Evolutionary conservation across 2,329 filamentous ascomycete genomes (phyloP), one percentile per base, ranked within the genome.

Genomic region (Purpureocillium lavendulum): DNA sequence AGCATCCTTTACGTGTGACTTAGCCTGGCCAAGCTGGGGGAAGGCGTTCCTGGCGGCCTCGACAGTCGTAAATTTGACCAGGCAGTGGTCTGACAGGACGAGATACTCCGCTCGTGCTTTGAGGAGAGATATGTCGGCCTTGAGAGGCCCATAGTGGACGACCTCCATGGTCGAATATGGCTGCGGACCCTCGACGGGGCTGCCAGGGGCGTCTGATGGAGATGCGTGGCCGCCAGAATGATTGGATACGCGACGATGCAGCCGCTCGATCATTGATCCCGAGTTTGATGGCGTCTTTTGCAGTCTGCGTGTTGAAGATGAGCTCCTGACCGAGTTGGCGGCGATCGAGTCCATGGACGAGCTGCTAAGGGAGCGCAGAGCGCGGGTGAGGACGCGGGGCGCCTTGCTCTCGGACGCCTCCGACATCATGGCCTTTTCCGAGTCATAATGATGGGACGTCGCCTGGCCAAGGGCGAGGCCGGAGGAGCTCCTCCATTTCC

Each of bases 41-140:
- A 75, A 73, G 5, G 68, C 63, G 31, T 62, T 55, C 33, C 63
- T 56, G 7, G 72, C 73, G 21, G 71, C 66, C 39, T 67, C 59
- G 26, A 61, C 59, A 48, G 59, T 67, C 49, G 64, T 66, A 48
- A 75, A 71, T 45, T 72, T 72, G 49, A 75, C 52, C 33, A 77
- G 52, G 38, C 67, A 68, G 32, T 67, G 62, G 26, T 70, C 58
- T 3, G 74, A 73, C 17, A 75, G 55, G 21, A 76, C 72, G 10
- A 77, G 51, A 43, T 73, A 75, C 40, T 70, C 67, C 36, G 65
- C 59, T 29, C 68, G 69, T 2, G 66, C 57, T 42, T 72, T 74
- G 44, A 72, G 57, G 3, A 73, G 55, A 15, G 69, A 67, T 4
- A 67, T 55, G 41, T 75, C 70, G 1, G 66, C 56, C 49, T 74